Evolutionary conservation across 2,329 filamentous ascomycete genomes (phyloP), one percentile per base, ranked within the genome.

Genomic region (Penicillium psychrosexuale): DNA sequence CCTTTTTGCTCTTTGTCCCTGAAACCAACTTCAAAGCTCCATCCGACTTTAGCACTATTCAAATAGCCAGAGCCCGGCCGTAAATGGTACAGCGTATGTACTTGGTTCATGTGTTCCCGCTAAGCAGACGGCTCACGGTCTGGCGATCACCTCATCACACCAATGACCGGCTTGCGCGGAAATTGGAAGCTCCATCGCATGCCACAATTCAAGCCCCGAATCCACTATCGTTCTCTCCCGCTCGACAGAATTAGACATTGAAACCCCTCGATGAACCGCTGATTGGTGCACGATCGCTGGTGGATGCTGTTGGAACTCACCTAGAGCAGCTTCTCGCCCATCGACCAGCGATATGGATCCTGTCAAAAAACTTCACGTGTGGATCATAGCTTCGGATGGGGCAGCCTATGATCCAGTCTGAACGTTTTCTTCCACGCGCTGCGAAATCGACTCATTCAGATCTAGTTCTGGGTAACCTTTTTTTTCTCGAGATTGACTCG

Each of bases 71-170:
- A 44, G 48, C 13, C 49, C 28, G 28, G 11, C 28, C 48, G 49
- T 57, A 50, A 53, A 48, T 60, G 53, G 57, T 47, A 22, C 19
- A 22, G 19, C 19, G 19, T 22, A 22, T 22, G 19, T 22, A 52
- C 34, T 59, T 31, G 38, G 57, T 58, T 60, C 57, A 36, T 50
- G 47, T 55, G 53, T 55, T 59, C 46, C 61, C 61, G 39, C 46
- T 53, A 55, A 51, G 42, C 55, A 54, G 53, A 33, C 38, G 60
- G 36, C 37, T 59, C 56, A 59, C 57, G 52, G 45, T 33, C 47
- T 52, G 61, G 54, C 63, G 61, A 65, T 65, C 63, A 49, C 47
- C 22, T 56, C 55, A 30, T 58, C 53, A 55, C 60, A 58, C 63
- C 63, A 65, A 65, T 65, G 34, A 48, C 17, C 12, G 34, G 39